Conservation (phyloP, 192 early-diverging fungal species). For the Coemansia sp. region DNA sequence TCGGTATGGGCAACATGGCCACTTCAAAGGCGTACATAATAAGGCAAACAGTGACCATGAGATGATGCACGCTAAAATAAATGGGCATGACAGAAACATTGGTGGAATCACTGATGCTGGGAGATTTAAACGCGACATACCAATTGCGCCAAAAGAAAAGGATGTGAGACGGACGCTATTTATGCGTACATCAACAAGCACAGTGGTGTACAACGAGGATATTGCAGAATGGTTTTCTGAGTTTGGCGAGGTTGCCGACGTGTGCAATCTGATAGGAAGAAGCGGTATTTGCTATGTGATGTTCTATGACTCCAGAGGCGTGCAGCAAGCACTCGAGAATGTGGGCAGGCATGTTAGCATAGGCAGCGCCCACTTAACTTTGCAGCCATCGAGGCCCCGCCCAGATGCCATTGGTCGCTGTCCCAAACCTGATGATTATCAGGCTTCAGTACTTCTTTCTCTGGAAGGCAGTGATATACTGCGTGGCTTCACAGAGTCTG, state of each 20-base stretch:
- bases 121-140: constrained; percentile 8
- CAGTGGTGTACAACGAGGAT: background rate
- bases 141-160: background rate
- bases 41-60: background rate
- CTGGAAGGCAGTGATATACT: constrained; percentile 6
- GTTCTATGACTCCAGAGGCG: constrained; percentile 34
- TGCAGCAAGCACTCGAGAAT: constrained; percentile 4
- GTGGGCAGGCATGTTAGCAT: constrained; percentile 12
- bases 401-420: constrained; percentile 15
- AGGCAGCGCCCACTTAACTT: background rate
- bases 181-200: constrained; percentile 8
- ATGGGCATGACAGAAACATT: background rate
- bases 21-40: constrained; percentile 1
- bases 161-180: constrained; percentile 35
- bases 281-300: constrained; percentile 40
- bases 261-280: constrained; percentile 8
- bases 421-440: constrained; percentile 16
- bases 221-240: constrained; percentile 14
- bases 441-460: constrained; percentile 31
- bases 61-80: background rate
- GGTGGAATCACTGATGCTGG: constrained; percentile 5
- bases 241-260: constrained; percentile 38
- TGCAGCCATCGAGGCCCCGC: constrained; percentile 23
- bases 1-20: background rate
- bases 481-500: constrained; percentile 11